Base-by-base conservation (phyloP, 306 rosid genomes). In the Styphnolobium japonicum region DNA sequence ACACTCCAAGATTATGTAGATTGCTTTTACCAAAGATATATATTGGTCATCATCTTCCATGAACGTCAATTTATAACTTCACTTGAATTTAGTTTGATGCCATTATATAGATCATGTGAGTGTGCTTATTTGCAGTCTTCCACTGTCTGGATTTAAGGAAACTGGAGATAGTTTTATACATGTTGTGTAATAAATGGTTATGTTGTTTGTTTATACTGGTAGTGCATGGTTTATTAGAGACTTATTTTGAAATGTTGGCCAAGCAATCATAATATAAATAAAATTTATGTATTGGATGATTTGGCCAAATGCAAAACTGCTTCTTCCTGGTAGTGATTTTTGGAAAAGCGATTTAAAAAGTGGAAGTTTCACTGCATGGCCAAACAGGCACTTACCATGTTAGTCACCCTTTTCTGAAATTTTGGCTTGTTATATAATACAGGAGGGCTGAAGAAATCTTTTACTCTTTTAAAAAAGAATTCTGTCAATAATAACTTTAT, bases 241-340 rank as follows among this genome's bases (percentile, higher is more conserved):
- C 3, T 5, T 49, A 49, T 71, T 71, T 34, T 52, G 56, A 56
- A 57, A 56, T 21, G 36, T 39, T 57, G 67, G 39, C 49, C 29
- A 73, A 40, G 22, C 29, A 56, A 56, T 36, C 31, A 52, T n/a
- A 18, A 39, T 25, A 25, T 9, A 48, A 37, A 39, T 52, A n/a
- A 1, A 10, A 36, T 25, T 25, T 65, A 12, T 4, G 4, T 49
- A 34, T 45, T 49, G n/a, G 40, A 60, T 65, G 55, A 23, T 42
- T 39, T 65, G 53, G 65, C 42, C 75, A 52, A 66, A 37, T 73
- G 40, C n/a, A 73, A 73, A 73, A 14, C 11, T 65, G 64, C 22
- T 49, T 64, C 73, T 36, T 49, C 11, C 40, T 63, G 25, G 36
- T 48, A 2, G 70, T 60, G 21, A 27, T 10, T 63, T 76, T 36